Conservation (phyloP, 2,329 filamentous ascomycete species). For the Shiraia sp. region DNA sequence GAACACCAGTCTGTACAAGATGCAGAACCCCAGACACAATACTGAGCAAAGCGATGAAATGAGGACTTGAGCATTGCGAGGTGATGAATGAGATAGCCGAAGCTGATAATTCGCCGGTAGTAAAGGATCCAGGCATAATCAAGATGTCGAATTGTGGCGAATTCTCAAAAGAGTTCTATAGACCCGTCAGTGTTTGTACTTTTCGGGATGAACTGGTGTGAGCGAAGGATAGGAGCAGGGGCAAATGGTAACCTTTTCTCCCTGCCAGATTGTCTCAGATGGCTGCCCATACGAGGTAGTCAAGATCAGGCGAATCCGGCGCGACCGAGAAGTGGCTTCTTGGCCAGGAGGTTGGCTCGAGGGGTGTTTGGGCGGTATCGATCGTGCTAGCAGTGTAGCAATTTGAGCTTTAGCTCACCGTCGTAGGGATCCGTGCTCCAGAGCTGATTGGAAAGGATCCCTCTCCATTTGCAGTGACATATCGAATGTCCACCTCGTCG, state of each 20-base stretch:
- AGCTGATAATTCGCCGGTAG: conserved; percentile 21
- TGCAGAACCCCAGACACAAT: conserved; percentile 38
- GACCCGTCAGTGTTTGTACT: conserved; percentile 17
- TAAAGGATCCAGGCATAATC: conserved; percentile 39
- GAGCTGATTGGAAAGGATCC: conserved; percentile 42
- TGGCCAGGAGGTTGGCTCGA: conserved; percentile 36
- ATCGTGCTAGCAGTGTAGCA: conserved; percentile 28
- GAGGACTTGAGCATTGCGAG: conserved; percentile 27
- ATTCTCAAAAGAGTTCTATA: conserved; percentile 40
- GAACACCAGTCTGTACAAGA: conserved; percentile 31
- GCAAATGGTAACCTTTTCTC: conserved; percentile 43
- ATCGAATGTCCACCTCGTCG: conserved; percentile 44
- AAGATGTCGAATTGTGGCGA: conserved; percentile 42
- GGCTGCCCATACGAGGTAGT: conserved; percentile 20
- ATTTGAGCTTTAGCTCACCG: conserved; percentile 41
- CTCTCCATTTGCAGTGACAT: conserved; percentile 43
- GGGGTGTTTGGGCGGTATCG: conserved; percentile 9
- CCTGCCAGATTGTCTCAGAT: conserved; percentile 40
- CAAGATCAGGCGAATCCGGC: conserved; percentile 40
- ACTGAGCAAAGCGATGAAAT: conserved; percentile 33
- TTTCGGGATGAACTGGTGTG: not conserved
- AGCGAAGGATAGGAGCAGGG: conserved; percentile 16
- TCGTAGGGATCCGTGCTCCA: conserved; percentile 42
- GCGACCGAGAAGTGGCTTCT: conserved; percentile 36
- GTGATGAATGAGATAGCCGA: conserved; percentile 32